A percentile compares a stretch with the other conserved stretches of the same genome.
phyloP scores from a whole-genome alignment of 352 stramenopile genomes.

The Saprolegnia parasitica region DNA sequence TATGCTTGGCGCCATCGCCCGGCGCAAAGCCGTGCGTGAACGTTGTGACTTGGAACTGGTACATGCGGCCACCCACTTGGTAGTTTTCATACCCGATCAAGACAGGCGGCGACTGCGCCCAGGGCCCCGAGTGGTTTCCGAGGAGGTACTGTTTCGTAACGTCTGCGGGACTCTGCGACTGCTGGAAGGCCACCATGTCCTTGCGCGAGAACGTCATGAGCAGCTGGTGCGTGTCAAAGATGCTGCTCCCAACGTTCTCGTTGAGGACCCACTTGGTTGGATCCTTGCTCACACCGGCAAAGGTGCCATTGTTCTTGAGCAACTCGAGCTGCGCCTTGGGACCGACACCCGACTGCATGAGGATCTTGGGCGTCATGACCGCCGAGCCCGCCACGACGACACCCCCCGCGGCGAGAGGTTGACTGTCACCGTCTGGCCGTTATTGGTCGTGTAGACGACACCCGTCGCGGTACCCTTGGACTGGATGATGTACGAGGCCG shows the following conservation, averaged over 20 bases:
- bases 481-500: constrained; percentile 52
- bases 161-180: constrained; percentile 32
- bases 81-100: constrained; percentile 60
- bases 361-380: constrained; percentile 67
- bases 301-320: constrained; percentile 36
- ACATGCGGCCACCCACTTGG: constrained; percentile 42
- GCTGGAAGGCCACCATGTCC: constrained; percentile 48
- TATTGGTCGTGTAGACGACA: constrained; percentile 42
- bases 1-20: constrained; percentile 35
- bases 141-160: constrained; percentile 53
- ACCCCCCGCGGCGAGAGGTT: constrained; percentile 37
- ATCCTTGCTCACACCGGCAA: constrained; percentile 36
- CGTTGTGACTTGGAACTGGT: constrained; percentile 59
- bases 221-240: constrained; percentile 57
- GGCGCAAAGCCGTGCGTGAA: constrained; percentile 38
- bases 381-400: constrained; percentile 67
- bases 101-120: constrained; percentile 41
- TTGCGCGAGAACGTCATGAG: constrained; percentile 47
- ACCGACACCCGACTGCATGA: constrained; percentile 78
- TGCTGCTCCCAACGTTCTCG: constrained; percentile 46
- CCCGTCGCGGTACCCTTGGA: constrained; percentile 38
- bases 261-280: constrained; percentile 40
- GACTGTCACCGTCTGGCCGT: constrained; percentile 34
- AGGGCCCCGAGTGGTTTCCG: constrained; percentile 36
- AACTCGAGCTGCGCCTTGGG: constrained; percentile 50